These are phyloP conservation scores for Rhizoclosmatium globosum DNA, from an alignment of 192 early-diverging fungal genomes.

Conservation along the genomic window DNA sequence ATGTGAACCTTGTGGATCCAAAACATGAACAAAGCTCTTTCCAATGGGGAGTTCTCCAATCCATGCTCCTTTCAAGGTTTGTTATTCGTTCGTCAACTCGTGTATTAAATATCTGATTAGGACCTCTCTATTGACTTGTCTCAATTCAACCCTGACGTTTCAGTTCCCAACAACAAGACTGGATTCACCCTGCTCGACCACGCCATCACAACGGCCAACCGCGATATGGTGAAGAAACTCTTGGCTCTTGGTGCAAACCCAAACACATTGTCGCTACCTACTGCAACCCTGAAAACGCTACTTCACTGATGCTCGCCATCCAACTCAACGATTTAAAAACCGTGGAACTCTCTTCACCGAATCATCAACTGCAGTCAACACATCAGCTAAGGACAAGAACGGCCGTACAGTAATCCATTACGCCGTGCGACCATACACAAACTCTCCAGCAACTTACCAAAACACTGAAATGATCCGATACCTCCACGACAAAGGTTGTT, in stretches of 20 bases:
- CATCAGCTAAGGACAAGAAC: slow-evolving; percentile 25
- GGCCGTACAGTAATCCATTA: slow-evolving; percentile 40
- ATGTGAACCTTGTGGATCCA: slow-evolving; percentile 44
- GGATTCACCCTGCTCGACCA: slow-evolving; percentile 53
- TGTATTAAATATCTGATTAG: neutral
- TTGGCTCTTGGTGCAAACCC: slow-evolving; percentile 45
- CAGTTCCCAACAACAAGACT: slow-evolving; percentile 40
- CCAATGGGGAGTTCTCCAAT: slow-evolving; percentile 32
- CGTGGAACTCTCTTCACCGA: slow-evolving; percentile 32
- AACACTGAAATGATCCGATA: slow-evolving; percentile 46
- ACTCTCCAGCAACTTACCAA: slow-evolving; percentile 26
- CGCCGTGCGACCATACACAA: slow-evolving; percentile 27
- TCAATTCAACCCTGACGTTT: slow-evolving; percentile 42
- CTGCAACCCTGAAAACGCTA: slow-evolving; percentile 35
- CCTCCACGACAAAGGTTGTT: slow-evolving; percentile 49
- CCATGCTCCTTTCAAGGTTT: slow-evolving; percentile 22
- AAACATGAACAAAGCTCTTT: slow-evolving; percentile 29
- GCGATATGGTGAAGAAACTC: slow-evolving; percentile 42
- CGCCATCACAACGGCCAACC: slow-evolving; percentile 47
- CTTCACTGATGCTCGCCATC: slow-evolving; percentile 52
- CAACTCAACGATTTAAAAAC: slow-evolving; percentile 37
- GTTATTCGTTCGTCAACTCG: neutral
- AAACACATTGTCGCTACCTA: slow-evolving; percentile 44
- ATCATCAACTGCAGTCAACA: neutral
- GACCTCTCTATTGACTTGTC: neutral